Percentiles rank a stretch among this genome's conserved stretches.
Evolutionary conservation across 2,329 filamentous ascomycete species (phyloP).

Genomic region (Tolypocladium sp.): DNA sequence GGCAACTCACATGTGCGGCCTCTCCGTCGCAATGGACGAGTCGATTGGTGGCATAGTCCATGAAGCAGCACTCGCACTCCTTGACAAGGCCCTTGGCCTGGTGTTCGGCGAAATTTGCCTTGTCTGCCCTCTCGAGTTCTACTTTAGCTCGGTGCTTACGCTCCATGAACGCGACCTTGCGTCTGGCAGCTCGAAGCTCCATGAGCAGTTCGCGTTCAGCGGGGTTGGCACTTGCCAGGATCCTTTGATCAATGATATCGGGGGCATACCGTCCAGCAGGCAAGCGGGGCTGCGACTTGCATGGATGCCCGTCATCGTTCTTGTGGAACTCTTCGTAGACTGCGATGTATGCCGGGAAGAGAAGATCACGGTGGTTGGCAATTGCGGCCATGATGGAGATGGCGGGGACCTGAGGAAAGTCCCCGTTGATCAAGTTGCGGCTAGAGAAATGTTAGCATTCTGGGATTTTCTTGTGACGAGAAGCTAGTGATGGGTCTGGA

Average conservation of each 20-base stretch:
- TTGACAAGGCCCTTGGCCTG: constrained; percentile 40
- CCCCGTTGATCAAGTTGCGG: neutral
- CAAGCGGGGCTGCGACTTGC: neutral
- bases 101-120: constrained; percentile 30
- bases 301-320: neutral
- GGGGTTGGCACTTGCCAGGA: neutral
- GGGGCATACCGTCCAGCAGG: neutral
- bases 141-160: constrained; percentile 20
- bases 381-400: neutral
- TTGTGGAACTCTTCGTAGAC: neutral
- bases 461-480: neutral
- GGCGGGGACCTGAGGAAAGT: neutral
- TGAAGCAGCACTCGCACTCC: constrained; percentile 69
- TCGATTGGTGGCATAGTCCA: constrained; percentile 54
- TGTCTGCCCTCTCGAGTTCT: constrained; percentile 20
- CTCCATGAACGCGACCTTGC: neutral
- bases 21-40: constrained; percentile 59
- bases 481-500: neutral
- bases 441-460: neutral
- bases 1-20: constrained; percentile 34
- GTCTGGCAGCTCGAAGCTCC: constrained; percentile 12
- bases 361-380: neutral
- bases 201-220: constrained; percentile 6
- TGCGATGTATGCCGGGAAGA: neutral
- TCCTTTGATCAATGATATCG: constrained; percentile 3